Evolutionary conservation across 2,329 filamentous ascomycete genomes (phyloP), one percentile per base, ranked within the genome.

Genomic region (Claviceps humidiphila): DNA sequence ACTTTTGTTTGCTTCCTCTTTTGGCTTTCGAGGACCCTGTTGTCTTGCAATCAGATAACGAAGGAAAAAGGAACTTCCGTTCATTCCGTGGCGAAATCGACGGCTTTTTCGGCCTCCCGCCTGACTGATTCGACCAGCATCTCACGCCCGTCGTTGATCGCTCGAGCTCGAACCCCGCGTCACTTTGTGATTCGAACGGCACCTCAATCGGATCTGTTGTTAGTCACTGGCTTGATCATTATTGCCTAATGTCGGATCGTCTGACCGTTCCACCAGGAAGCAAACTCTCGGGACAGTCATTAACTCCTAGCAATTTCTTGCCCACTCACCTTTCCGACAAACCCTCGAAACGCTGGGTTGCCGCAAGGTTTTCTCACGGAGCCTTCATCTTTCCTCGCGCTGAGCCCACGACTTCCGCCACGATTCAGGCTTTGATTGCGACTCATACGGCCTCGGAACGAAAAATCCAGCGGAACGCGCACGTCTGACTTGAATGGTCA

Each of bases 401-500:
- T 26, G 41, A 16, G 24, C 39, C 13, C 7, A 50, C 48, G 48
- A 16, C 11, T 37, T 34, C 22, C 39, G 4, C 16, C 24, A 43
- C 51, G 42, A 43, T 24, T 46, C 2, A 41, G 48, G 26, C 38
- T 34, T 20, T 30, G 26, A 34, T 47, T 44, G 38, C 42, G 17
- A 26, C 47, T n/a, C 43, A 47, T 34, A 34, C 39, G 47, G 47
- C 16, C 17, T n/a, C 38, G 26, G 8, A 46, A 44, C 42, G 17
- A 47, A 30, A 30, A 53, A 51, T 54, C 46, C 53, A 53, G 55
- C 56, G 52, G 53, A 60, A 49, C 55, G 55, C 55, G 50, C 55
- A 53, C 54, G 44, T 40, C 52, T 50, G 46, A 47, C 50, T 55
- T 56, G 53, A 58, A 63, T 64, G 61, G 64, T 61, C 63, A 68